Evolutionary conservation across 768 basidiomycete genomes (phyloP), one percentile per base, ranked within the genome.

Genomic region (Russula brevipes): DNA sequence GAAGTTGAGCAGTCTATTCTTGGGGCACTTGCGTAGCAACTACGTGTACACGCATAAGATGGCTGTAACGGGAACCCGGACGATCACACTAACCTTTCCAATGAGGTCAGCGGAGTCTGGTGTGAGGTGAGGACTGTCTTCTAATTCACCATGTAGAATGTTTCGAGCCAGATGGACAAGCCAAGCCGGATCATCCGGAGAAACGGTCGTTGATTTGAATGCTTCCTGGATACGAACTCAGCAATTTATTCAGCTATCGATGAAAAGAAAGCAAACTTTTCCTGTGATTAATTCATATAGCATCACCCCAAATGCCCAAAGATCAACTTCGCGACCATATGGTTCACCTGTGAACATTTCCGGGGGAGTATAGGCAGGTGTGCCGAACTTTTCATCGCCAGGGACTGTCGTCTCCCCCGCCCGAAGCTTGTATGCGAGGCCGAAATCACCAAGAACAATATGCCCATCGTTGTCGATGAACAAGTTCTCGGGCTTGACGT

Each of bases 281-380:
- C 63, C 63, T 2, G 63, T 60, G 30, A 54, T 50, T 24, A 64
- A 35, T 57, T 64, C 63, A 41, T 64, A 64, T 7, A 64, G 42
- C 63, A 64, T 64, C 38, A 64, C 63, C 14, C 63, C 63, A 64
- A 51, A 64, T 7, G 63, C 63, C 63, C 63, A 64, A 2, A 64
- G 38, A 51, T 64, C 63, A 24, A 64, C 58, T 30, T 64, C 63
- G 33, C 63, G 49, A 1, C 63, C 63, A n/a, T 60, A 64, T 30
- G 63, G 41, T 39, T 54, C 35, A 8, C 58, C 63, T 3, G 14
- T 50, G 49, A 64, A 64, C 35, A 64, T 19, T 39, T 64, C 63
- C 3, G 63, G 63, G 33, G 58, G 54, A n/a, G 59, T 64, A 56
- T 64, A 64, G 4, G 63, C 63, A 31, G 63, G 63, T 1, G 63